Evolutionary conservation across 1,284 basidiomycete species (phyloP).

Genomic region (Sanghuangporus weigelae): DNA sequence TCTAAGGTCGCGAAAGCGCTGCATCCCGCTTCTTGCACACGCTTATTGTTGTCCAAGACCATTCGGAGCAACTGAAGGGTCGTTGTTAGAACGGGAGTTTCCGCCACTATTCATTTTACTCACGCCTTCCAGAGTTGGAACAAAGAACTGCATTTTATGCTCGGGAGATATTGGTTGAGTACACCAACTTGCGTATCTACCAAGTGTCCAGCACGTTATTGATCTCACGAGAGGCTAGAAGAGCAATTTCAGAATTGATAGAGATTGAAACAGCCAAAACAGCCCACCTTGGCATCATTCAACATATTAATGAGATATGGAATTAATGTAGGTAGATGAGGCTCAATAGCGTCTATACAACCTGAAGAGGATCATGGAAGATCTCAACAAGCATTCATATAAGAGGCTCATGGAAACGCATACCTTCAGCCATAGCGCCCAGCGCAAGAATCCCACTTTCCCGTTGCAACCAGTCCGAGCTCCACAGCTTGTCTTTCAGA

Average conservation of each 20-base stretch:
- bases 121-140: conserved; percentile 97
- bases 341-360: conserved; percentile 94
- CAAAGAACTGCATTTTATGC: conserved; percentile 87
- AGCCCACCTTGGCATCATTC: conserved; percentile 81
- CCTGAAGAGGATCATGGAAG: conserved; percentile 43
- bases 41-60: conserved; percentile 99
- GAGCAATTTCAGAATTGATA: not conserved
- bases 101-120: conserved; percentile 31
- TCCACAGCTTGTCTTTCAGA: conserved; percentile 93
- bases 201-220: conserved; percentile 99
- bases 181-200: conserved; percentile 98
- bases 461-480: conserved; percentile 87
- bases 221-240: conserved; percentile 89
- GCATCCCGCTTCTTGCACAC: conserved; percentile 98
- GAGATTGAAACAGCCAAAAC: conserved; percentile 1
- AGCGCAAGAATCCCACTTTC: conserved; percentile 96
- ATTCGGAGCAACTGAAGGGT: conserved; percentile 77
- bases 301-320: conserved; percentile 91
- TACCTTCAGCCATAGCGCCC: conserved; percentile 97
- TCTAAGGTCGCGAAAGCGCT: conserved; percentile 98
- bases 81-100: conserved; percentile 15
- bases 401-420: conserved; percentile 21
- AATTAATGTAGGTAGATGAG: conserved; percentile 88
- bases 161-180: conserved; percentile 78
- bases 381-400: not conserved